Evolutionary conservation across 805 yeast genomes (phyloP).

Genomic region (Ogataea sp.): DNA sequence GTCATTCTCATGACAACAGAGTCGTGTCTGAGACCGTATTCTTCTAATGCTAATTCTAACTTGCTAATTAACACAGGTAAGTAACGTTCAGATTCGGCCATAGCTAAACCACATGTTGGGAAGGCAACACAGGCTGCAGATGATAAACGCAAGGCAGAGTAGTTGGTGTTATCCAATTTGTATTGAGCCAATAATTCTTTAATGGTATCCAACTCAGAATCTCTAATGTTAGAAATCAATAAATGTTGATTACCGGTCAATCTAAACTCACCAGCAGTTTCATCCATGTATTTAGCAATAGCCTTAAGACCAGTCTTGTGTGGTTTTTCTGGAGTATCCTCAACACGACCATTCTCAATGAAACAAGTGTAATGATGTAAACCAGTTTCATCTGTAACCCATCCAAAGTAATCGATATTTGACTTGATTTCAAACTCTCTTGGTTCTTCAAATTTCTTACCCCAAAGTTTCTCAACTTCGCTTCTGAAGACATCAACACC

Average conservation of each 20-base stretch:
- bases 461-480: slow-evolving; percentile 80
- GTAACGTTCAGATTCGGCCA: slow-evolving; percentile 96
- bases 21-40: slow-evolving; percentile 88
- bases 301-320: slow-evolving; percentile 81
- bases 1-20: slow-evolving; percentile 97
- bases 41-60: slow-evolving; percentile 82
- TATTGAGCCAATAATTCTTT: slow-evolving; percentile 61
- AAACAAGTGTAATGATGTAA: slow-evolving; percentile 87
- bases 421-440: slow-evolving; percentile 72
- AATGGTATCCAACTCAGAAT: slow-evolving; percentile 53
- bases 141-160: slow-evolving; percentile 77
- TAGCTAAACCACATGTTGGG: slow-evolving; percentile 98
- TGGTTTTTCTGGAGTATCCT: slow-evolving; percentile 82
- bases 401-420: slow-evolving; percentile 87
- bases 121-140: slow-evolving; percentile 97
- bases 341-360: slow-evolving; percentile 94
- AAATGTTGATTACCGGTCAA: slow-evolving; percentile 95
- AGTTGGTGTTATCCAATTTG: slow-evolving; percentile 76
- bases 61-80: slow-evolving; percentile 76
- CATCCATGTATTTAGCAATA: slow-evolving; percentile 62
- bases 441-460: slow-evolving; percentile 63
- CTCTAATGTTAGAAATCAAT: slow-evolving; percentile 63
- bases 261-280: slow-evolving; percentile 77
- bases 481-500: slow-evolving; percentile 77
- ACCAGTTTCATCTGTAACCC: slow-evolving; percentile 83